phyloP scores from a whole-genome alignment of 495 filamentous ascomycete genomes.

The Elaphomyces granulatus region DNA sequence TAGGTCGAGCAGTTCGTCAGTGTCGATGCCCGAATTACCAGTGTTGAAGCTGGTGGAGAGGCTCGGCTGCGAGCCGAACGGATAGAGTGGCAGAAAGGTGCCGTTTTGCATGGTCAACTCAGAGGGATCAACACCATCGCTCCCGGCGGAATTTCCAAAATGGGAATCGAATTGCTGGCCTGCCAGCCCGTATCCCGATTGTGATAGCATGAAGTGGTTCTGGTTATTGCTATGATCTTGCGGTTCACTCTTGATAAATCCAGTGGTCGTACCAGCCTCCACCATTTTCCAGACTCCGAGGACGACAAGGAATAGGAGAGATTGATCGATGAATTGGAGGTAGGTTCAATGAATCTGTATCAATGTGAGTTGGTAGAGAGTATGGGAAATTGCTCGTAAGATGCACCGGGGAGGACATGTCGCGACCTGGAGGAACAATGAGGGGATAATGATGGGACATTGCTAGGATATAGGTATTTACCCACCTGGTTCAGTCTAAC shows the following conservation, averaged over 20 bases:
- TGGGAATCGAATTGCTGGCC: constrained; percentile 50
- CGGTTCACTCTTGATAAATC: constrained; percentile 68
- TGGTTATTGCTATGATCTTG: constrained; percentile 46
- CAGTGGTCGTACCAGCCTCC: constrained; percentile 25
- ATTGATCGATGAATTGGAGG: too few relatives aligned
- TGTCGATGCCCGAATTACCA: constrained; percentile 39
- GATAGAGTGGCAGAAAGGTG: constrained; percentile 37
- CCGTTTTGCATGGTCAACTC: constrained; percentile 58
- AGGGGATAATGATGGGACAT: too few relatives aligned
- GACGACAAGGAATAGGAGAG: constrained; percentile 10
- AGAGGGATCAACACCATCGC: constrained; percentile 66
- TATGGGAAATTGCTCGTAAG: too few relatives aligned
- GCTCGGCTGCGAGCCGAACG: constrained; percentile 36
- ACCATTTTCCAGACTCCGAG: constrained; percentile 13
- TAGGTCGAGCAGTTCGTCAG: constrained; percentile 38
- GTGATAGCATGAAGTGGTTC: constrained; percentile 39
- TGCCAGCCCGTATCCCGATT: constrained; percentile 46
- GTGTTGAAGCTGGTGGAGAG: constrained; percentile 38
- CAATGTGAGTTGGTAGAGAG: too few relatives aligned
- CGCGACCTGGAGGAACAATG: too few relatives aligned
- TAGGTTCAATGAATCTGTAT: too few relatives aligned
- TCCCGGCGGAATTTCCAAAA: constrained; percentile 46
- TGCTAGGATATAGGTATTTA: too few relatives aligned
- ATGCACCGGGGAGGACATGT: too few relatives aligned
- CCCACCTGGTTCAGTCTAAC: too few relatives aligned